Evolutionary conservation across 1,284 basidiomycete genomes (phyloP).

Genomic region (Trichosporon sp.): DNA sequence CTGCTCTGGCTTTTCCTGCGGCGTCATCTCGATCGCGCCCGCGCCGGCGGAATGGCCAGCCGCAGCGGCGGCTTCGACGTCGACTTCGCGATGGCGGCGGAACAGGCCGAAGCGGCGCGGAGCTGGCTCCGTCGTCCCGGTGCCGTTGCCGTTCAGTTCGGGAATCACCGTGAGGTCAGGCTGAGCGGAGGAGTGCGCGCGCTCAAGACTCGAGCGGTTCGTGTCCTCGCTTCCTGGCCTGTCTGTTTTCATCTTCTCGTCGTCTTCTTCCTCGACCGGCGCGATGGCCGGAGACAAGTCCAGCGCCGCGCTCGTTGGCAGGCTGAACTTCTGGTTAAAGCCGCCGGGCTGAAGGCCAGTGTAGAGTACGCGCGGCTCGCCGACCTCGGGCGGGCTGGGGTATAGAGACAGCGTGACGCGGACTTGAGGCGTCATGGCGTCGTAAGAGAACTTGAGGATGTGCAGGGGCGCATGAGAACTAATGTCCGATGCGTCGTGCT

Average conservation of each 20-base stretch:
- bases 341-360: conserved; percentile 70
- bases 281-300: conserved; percentile 39
- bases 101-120: conserved; percentile 37
- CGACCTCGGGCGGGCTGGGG: conserved; percentile 55
- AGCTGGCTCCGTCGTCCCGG: no score
- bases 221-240: conserved; percentile 22
- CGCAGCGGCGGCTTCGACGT: conserved; percentile 26
- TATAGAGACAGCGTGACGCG: conserved; percentile 67
- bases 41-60: not conserved
- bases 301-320: conserved; percentile 59
- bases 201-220: conserved; percentile 22
- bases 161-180: conserved; percentile 30
- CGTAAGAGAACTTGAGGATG: conserved; percentile 78
- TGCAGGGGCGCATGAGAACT: conserved; percentile 49
- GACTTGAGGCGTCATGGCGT: conserved; percentile 77
- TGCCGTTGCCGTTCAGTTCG: conserved; percentile 17
- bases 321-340: conserved; percentile 63
- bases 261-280: conserved; percentile 13
- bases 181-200: conserved; percentile 14
- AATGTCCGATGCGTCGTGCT: conserved; percentile 40
- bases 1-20: conserved; percentile 42
- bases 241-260: conserved; percentile 10
- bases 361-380: conserved; percentile 57
- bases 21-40: conserved; percentile 39
- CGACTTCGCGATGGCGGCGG: conserved; percentile 26